Evolutionary conservation across 2,329 filamentous ascomycete species (phyloP).

Genomic region (Colletotrichum camelliae): DNA sequence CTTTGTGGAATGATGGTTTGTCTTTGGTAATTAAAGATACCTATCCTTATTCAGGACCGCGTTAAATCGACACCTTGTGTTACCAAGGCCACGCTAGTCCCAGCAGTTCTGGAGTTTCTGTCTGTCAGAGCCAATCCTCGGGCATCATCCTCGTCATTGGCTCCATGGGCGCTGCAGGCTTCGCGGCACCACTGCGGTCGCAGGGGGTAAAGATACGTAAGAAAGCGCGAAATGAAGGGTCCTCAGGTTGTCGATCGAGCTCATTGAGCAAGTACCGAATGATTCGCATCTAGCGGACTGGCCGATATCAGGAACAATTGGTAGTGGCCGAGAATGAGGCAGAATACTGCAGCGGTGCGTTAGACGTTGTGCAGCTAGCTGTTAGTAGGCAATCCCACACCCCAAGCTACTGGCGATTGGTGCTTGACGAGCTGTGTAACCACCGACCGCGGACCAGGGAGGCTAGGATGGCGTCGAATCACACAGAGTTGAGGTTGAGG

Average conservation of each 20-base stretch:
- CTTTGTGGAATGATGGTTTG: not conserved
- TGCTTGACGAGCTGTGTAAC: not conserved
- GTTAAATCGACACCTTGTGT: not conserved
- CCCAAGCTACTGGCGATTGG: not conserved
- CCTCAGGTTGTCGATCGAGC: not conserved
- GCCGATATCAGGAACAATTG: not conserved
- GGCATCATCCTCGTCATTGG: not conserved
- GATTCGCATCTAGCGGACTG: not conserved
- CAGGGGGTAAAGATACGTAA: not conserved
- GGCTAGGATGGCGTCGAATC: not conserved
- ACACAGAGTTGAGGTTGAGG: not conserved
- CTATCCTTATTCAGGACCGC: not conserved
- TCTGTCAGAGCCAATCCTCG: not conserved
- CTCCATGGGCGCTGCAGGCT: not conserved
- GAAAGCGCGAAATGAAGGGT: not conserved
- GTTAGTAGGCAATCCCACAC: not conserved
- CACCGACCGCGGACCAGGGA: not conserved
- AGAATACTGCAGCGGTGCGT: not conserved
- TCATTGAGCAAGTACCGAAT: not conserved
- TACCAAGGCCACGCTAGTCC: not conserved
- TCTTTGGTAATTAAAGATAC: not conserved
- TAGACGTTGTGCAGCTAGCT: slow-evolving; percentile 7
- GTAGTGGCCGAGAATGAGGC: not conserved
- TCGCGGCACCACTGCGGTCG: not conserved
- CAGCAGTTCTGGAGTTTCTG: not conserved